These are phyloP conservation scores for Wallemia hederae DNA, from an alignment of 1,284 basidiomycete genomes.

Conservation along the genomic window DNA sequence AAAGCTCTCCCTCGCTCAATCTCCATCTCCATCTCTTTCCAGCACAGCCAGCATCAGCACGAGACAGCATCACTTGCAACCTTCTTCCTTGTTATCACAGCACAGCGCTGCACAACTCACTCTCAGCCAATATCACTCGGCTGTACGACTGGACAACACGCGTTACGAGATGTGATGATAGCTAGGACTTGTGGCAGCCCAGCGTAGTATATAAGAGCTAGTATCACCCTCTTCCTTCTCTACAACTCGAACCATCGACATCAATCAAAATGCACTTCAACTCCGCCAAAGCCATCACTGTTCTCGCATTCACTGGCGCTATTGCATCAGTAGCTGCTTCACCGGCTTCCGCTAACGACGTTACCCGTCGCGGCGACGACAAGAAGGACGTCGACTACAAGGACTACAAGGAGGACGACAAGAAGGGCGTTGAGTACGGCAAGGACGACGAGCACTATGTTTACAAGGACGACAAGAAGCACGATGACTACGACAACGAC, in stretches of 20 bases:
- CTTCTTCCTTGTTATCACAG: too few species aligned
- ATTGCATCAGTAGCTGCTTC: background rate
- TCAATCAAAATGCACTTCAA: background rate
- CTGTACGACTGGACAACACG: too few species aligned
- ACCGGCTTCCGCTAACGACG: background rate
- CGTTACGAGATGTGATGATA: background rate
- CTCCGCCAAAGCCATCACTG: background rate
- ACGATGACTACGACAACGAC: background rate
- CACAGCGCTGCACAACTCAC: too few species aligned
- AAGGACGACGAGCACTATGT: background rate
- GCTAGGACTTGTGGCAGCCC: background rate
- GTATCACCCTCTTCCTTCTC: background rate
- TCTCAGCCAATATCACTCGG: too few species aligned
- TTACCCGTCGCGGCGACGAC: background rate
- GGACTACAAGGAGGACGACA: background rate
- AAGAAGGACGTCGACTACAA: background rate
- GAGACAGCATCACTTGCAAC: too few species aligned
- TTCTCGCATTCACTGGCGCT: background rate
- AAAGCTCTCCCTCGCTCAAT: too few species aligned
- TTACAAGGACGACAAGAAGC: background rate
- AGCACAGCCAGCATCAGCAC: too few species aligned
- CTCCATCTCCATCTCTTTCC: too few species aligned
- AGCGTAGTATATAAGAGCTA: background rate
- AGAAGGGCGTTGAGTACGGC: background rate
- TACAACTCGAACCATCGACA: too few species aligned